Evolutionary conservation across 108 stramenopile species (phyloP), one percentile per base, ranked within the genome.

Genomic region (Stephanodiscus triporus): DNA sequence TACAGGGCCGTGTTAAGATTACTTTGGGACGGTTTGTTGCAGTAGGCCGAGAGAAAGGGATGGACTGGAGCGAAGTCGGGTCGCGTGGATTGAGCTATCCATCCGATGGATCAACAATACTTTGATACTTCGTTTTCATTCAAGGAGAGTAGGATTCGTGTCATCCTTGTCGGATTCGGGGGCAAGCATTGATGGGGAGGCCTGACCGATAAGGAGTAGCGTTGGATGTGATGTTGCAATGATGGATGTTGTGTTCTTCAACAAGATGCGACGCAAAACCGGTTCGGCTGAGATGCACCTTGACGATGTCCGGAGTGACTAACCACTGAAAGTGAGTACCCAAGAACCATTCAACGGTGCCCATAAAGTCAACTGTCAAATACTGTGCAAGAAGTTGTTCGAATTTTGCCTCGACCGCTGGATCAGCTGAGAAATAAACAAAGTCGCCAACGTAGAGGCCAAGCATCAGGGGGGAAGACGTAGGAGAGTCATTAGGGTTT

Each of bases 401-500:
- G 23, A 71, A 71, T 0, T 16, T 24, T 5, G 14, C 7, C 32
- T 71, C 70, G 17, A 45, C 43, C 8, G 22, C 22, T 24, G 38
- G 23, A 34, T 42, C 45, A 0, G 40, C 30, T 0, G 72, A 72
- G 50, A 47, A 72, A 62, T 51, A 63, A 0, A 63, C 62, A 51
- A 63, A 63, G 30, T 60, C 38, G 17, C 56, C 59, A 8, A 65
- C 64, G 34, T 65, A 73, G 14, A 73, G 29, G 1, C 70, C 70
- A 48, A 71, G 27, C 13, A 26, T 40, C 6, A 70, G 16, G 1
- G 26, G 45, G 2, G 16, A 2, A 7, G 16, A 16, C n/a, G n/a
- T n/a, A 6, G n/a, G n/a, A 3, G 6, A 2, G 19, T 16, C 16
- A 6, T 2, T 6, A 7, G 48, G 48, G 7, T 49, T 3, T 2